A percentile compares a stretch with the other conserved stretches of the same genome.
Conservation (phyloP, 371 early-diverging fungal genomes). For the Mucor plumbeus region DNA sequence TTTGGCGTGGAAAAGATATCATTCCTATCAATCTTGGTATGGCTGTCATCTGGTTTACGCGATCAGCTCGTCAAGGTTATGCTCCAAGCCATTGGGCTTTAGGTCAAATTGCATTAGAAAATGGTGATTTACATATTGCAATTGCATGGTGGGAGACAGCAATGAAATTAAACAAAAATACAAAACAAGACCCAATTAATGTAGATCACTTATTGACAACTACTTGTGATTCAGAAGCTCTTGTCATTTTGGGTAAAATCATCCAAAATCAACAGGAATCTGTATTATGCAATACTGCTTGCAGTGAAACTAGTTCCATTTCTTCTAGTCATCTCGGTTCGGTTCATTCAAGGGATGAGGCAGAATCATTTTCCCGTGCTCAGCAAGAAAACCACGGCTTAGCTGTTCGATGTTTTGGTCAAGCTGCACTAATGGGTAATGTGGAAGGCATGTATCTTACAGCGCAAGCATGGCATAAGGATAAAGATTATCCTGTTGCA, state of each 20-base stretch:
- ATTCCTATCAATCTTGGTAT: constrained; percentile 36
- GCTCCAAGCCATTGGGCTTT: constrained; percentile 45
- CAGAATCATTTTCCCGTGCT: constrained; percentile 18
- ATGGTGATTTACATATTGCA: constrained; percentile 45
- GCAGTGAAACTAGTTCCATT: neutral
- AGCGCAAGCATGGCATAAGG: constrained; percentile 47
- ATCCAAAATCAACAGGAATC: constrained; percentile 28
- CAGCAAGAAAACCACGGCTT: constrained; percentile 36
- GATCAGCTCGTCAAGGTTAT: constrained; percentile 38
- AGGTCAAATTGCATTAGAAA: constrained; percentile 47
- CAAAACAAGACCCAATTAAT: constrained; percentile 20
- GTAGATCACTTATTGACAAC: constrained; percentile 29
- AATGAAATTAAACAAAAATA: constrained; percentile 23
- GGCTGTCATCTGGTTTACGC: constrained; percentile 45
- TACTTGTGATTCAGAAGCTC: constrained; percentile 39
- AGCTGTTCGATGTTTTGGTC: constrained; percentile 39
- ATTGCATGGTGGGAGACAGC: constrained; percentile 44
- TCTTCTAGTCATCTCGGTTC: neutral
- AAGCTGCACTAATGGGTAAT: constrained; percentile 43
- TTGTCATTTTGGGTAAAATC: constrained; percentile 39
- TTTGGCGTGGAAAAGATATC: constrained; percentile 39
- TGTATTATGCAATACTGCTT: neutral
- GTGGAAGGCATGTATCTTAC: constrained; percentile 49
- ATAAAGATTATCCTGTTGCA: constrained; percentile 45
- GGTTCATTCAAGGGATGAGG: constrained; percentile 9